Evolutionary conservation across 805 yeast species (phyloP), one percentile per base, ranked within the genome.

Genomic region (Wickerhamiella brachini): DNA sequence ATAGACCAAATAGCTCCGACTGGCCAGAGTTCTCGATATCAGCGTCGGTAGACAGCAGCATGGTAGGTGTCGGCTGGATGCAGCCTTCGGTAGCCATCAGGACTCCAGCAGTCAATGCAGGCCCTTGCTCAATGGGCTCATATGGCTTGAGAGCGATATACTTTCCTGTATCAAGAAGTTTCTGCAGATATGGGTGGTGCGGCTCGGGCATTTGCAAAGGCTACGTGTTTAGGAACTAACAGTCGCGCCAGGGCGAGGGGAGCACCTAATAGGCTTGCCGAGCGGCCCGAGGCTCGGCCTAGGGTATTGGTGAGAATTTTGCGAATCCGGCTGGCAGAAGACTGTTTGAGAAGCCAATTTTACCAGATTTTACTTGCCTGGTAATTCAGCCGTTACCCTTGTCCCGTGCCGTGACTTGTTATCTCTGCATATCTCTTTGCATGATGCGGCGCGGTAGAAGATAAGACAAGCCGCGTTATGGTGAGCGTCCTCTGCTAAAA

Each of bases 1-100:
- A 79, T 59, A 85, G 80, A 1, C 81, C 79, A 7, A 75, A 72
- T 50, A 85, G 57, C 54, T 80, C 79, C 20, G 59, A 47, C 9
- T 47, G 46, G 22, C 57, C 54, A 8, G 50, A 20, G 13, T 50
- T 51, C 23, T 54, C 53, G 9, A 55, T 42, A 10, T 56, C 51
- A 9, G 48, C 54, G 8, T 54, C 54, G 31, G 54, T 57, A 46
- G 54, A 46, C 21, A 54, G 22, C 39, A 62, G 47, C 2, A 49
- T 51, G 15, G 50, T 45, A n/a, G 53, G 55, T 13, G 44, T 24
- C 17, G 51, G 48, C 29, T 20, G 38, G n/a, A 54, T 47, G 34
- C 52, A 50, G 26, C 49, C 55, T 4, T 49, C 49, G 24, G 47
- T 44, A 24, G 44, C 17, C 55, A 54, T 54, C 22, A 54, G 51